A percentile compares a stretch with the other conserved stretches of the same genome.
Evolutionary conservation across 257 asterid genomes (phyloP).

Genomic region (Thymus mandschuricus): DNA sequence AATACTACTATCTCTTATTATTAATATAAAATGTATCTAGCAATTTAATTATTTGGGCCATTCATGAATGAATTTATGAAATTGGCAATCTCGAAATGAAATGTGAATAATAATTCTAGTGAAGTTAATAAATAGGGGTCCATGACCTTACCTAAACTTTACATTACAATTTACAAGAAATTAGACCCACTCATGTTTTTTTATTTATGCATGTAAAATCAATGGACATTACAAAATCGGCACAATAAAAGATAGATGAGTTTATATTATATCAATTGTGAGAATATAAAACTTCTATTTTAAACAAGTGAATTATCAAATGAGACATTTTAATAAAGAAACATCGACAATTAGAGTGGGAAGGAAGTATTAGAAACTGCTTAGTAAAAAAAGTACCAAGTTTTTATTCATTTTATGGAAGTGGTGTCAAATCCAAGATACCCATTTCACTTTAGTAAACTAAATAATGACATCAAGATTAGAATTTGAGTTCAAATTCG

Average conservation of each 20-base stretch:
- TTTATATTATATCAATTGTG: too few relatives aligned
- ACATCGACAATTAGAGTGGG: not conserved
- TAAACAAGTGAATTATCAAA: too few relatives aligned
- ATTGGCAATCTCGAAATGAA: not conserved
- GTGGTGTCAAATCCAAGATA: not conserved
- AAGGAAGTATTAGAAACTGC: not conserved
- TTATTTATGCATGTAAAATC: not conserved
- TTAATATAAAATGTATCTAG: not conserved
- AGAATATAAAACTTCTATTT: too few relatives aligned
- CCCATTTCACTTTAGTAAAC: too few relatives aligned
- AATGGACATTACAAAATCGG: too few relatives aligned
- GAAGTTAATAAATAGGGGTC: not conserved
- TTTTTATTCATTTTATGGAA: not conserved
- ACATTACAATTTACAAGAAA: not conserved
- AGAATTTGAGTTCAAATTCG: not conserved
- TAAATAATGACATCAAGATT: slow-evolving; percentile 1
- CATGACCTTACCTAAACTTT: not conserved
- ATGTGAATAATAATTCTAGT: not conserved
- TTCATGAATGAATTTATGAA: not conserved
- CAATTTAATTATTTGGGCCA: not conserved
- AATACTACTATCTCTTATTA: too few relatives aligned
- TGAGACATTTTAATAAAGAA: too few relatives aligned
- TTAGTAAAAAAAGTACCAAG: not conserved
- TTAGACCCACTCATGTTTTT: not conserved
- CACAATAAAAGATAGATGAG: too few relatives aligned